These are phyloP conservation scores for Aspergillus cristatus DNA, from an alignment of 495 filamentous ascomycete genomes.

Conservation along the genomic window DNA sequence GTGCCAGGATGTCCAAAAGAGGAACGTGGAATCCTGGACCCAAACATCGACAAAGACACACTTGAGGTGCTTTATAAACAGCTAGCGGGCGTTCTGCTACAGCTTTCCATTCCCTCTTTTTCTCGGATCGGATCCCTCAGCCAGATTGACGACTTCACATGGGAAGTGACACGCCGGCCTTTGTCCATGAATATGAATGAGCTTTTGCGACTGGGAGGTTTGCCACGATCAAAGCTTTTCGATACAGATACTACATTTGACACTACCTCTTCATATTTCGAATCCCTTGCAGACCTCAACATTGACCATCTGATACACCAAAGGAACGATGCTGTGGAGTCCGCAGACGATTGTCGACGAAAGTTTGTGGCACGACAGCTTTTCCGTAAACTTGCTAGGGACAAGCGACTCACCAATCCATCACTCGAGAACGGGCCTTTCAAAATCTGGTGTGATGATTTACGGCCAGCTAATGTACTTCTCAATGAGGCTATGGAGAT, in stretches of 20 bases:
- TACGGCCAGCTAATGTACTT: constrained; percentile 19
- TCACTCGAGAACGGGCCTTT: constrained; percentile 13
- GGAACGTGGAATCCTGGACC: constrained; percentile 17
- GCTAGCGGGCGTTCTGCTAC: constrained; percentile 24
- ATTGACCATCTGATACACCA: constrained; percentile 30
- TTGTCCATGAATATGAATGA: constrained; percentile 16
- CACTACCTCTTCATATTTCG: constrained; percentile 28
- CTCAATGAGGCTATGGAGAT: constrained; percentile 2
- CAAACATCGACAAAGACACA: constrained; percentile 15
- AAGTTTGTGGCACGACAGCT: constrained; percentile 32
- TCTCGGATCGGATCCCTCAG: constrained; percentile 28
- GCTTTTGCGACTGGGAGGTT: constrained; percentile 18
- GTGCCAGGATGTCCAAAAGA: constrained; percentile 11
- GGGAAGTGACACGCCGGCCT: constrained; percentile 12
- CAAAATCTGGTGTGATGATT: constrained; percentile 24
- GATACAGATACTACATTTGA: constrained; percentile 23
- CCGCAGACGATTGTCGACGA: constrained; percentile 28
- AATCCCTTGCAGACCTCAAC: constrained; percentile 31
- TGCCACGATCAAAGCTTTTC: constrained; percentile 20
- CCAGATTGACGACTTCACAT: constrained; percentile 14
- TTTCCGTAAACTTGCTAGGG: constrained; percentile 20
- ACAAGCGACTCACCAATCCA: constrained; percentile 8
- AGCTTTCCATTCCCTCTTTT: constrained; percentile 21
- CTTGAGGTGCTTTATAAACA: constrained; percentile 23
- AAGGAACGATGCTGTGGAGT: constrained; percentile 23